Base-by-base conservation (phyloP, 2,329 filamentous ascomycete species). In the Gaeumannomyces sp. region DNA sequence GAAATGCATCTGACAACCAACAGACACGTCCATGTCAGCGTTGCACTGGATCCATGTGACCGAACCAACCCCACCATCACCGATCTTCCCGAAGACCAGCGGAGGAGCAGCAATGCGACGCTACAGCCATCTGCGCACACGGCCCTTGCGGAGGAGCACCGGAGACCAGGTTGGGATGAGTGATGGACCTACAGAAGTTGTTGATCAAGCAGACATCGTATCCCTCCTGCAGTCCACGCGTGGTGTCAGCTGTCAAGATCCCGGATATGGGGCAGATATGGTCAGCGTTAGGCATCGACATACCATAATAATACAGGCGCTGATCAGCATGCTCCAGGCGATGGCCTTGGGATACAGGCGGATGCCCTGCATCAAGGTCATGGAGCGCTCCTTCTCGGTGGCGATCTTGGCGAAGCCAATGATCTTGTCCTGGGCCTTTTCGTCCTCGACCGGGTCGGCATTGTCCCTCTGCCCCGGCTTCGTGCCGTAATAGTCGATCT, bases 281-380 rank as follows among this genome's bases (percentile, higher is more conserved):
- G 1, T 5, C 31, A 7, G n/a, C 29, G 25, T 27, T 28, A 11
- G 8, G 27, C 16, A 8, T 4, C n/a, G 2, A 5, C 45, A 57
- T 56, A 62, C 61, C 93, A 97, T 97, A 71, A 86, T 87, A 72
- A 96, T 95, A 74, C 90, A 93, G 0, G 91, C 94, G n/a, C 90
- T 94, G 75, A 97, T 93, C 66, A 96, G 80, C 62, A 96, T 72
- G 70, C 88, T 92, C 91, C 92, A 97, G 28, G 80, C 83, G 65
- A 96, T 88, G 28, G 93, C 93, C 79, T 96, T 94, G 66, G 92
- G 92, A 73, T 97, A 97, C 31, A 95, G 82, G 72, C 82, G 86
- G 75, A 96, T 82, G 67, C 91, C 92, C 78, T 96, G 86, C 74
- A 84, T 73, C 65, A 96, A 79, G 60, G 83, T 89, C 89, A 92